phyloP scores from a whole-genome alignment of 148 eudicot genomes.

The Rhododendron mucronatum region DNA sequence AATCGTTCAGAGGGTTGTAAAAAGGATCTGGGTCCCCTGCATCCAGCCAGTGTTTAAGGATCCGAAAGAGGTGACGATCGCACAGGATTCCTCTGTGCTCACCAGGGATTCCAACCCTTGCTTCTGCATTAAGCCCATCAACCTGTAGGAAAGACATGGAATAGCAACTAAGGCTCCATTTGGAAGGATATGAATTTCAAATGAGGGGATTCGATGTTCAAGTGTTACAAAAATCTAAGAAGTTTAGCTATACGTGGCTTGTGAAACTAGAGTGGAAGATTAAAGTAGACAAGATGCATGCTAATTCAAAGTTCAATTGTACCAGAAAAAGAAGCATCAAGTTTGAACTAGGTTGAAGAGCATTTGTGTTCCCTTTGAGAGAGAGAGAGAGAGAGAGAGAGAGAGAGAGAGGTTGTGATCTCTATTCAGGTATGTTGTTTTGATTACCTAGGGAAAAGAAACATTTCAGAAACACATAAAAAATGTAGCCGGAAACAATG shows the following conservation, averaged over 20 bases:
- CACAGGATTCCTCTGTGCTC: constrained; percentile 92
- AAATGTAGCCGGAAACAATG: background rate
- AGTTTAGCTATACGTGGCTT: background rate
- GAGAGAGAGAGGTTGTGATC: background rate
- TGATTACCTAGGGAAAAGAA: background rate
- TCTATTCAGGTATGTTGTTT: background rate
- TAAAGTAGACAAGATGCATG: background rate
- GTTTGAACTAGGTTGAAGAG: background rate
- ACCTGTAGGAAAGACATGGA: constrained; percentile 43
- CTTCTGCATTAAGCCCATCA: constrained; percentile 96
- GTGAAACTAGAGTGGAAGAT: background rate
- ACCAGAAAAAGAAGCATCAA: background rate
- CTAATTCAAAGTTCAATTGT: background rate
- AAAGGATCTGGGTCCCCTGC: constrained; percentile 85
- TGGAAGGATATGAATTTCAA: background rate
- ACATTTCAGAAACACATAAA: background rate
- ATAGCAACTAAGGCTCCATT: background rate
- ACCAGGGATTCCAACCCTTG: constrained; percentile 89
- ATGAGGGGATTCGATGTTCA: background rate
- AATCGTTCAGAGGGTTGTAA: constrained; percentile 87
- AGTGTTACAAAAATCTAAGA: background rate
- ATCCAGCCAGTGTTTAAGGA: constrained; percentile 79
- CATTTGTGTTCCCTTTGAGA: background rate
- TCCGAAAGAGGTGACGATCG: constrained; percentile 77
- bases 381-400: background rate